A percentile compares a stretch with the other conserved stretches of the same genome.
Conservation (phyloP, 2,329 filamentous ascomycete genomes). For the Penicillium sp. region DNA sequence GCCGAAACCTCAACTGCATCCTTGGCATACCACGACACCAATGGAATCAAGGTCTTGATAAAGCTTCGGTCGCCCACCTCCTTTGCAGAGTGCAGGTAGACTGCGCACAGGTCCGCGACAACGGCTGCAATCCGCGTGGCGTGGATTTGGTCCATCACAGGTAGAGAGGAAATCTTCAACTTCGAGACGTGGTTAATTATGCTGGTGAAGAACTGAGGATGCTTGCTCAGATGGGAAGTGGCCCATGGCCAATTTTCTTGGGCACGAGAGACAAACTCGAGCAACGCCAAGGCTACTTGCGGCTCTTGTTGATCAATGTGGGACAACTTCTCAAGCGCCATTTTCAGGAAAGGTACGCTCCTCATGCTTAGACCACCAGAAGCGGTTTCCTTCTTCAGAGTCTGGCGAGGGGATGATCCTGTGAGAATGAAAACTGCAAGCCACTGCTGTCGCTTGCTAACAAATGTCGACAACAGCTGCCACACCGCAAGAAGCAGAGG, state of each 20-base stretch:
- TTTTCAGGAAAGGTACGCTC: conserved; percentile 60
- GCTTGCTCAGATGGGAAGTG: conserved; percentile 66
- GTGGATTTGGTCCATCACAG: conserved; percentile 41
- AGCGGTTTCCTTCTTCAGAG: conserved; percentile 47
- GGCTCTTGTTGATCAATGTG: conserved; percentile 56
- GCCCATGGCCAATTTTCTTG: conserved; percentile 97
- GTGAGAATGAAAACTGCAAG: conserved; percentile 88
- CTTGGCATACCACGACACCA: conserved; percentile 69
- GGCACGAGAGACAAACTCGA: conserved; percentile 78
- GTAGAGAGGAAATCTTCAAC: conserved; percentile 47
- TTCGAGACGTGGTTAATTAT: conserved; percentile 62
- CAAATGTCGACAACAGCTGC: conserved; percentile 75
- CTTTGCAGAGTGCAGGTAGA: conserved; percentile 79
- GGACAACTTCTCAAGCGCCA: conserved; percentile 62
- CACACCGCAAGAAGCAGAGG: conserved; percentile 63
- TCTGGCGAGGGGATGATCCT: conserved; percentile 71
- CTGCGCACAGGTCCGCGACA: conserved; percentile 76
- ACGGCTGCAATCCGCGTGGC: conserved; percentile 68
- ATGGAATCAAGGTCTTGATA: conserved; percentile 61
- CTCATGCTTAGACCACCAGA: conserved; percentile 44
- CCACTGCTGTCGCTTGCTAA: conserved; percentile 89
- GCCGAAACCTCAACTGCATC: conserved; percentile 68
- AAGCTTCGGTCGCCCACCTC: conserved; percentile 62
- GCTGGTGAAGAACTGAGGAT: conserved; percentile 62
- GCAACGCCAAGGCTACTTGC: conserved; percentile 61